These are phyloP conservation scores for Mitragyna speciosa DNA, from an alignment of 257 asterid species.

Conservation along the genomic window DNA sequence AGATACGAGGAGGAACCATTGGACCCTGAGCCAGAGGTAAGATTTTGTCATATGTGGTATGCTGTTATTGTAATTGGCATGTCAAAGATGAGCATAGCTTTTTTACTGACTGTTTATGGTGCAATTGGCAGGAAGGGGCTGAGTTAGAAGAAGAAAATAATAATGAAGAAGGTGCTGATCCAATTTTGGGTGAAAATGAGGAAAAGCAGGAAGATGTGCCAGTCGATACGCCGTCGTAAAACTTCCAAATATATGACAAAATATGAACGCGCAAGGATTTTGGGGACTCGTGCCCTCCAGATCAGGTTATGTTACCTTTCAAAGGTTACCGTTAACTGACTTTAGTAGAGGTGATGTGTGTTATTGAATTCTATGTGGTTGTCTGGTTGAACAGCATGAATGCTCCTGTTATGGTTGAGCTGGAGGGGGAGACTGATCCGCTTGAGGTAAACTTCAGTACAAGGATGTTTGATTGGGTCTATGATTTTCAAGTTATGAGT, in stretches of 20 bases:
- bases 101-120: background rate
- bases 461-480: background rate
- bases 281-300: constrained; percentile 93
- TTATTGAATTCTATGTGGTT: constrained; percentile 17
- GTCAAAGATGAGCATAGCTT: background rate
- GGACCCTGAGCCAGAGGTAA: constrained; percentile 84
- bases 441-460: constrained; percentile 58
- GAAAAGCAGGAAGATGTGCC: constrained; percentile 63
- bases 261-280: constrained; percentile 89
- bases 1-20: constrained; percentile 86
- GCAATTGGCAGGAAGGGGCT: constrained; percentile 65
- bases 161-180: constrained; percentile 56
- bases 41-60: constrained; percentile 9
- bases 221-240: constrained; percentile 66
- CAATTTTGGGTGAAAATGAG: constrained; percentile 59
- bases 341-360: background rate
- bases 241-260: constrained; percentile 92
- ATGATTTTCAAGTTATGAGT: too few species aligned
- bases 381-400: constrained; percentile 63
- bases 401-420: constrained; percentile 97
- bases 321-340: background rate
- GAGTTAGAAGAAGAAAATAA: constrained; percentile 68
- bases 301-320: constrained; percentile 50
- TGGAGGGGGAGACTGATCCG: constrained; percentile 94
- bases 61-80: background rate